Conservation (phyloP, 1,284 basidiomycete genomes). For the Ustilago shanxiensis region DNA sequence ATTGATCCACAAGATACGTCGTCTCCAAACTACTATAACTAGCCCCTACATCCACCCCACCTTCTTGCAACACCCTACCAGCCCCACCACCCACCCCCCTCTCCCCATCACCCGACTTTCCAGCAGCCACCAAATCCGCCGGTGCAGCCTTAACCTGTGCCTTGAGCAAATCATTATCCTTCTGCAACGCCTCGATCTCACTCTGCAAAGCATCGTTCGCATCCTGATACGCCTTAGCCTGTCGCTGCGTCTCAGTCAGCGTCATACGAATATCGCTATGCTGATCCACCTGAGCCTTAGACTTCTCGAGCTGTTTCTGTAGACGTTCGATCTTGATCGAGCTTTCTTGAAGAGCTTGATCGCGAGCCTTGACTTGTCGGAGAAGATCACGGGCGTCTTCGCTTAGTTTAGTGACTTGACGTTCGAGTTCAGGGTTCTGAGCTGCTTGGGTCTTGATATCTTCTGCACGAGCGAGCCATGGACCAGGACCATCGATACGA, state of each 20-base stretch:
- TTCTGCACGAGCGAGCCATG: conserved; percentile 89
- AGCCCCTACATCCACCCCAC: conserved; percentile 21
- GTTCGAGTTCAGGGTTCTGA: conserved; percentile 90
- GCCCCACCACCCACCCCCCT: background rate
- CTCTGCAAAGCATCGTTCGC: conserved; percentile 91
- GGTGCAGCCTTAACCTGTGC: conserved; percentile 69
- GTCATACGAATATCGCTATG: conserved; percentile 85
- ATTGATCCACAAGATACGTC: conserved; percentile 72
- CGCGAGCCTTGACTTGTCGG: conserved; percentile 80
- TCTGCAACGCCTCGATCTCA: conserved; percentile 86
- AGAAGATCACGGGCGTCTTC: conserved; percentile 90
- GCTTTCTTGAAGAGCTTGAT: conserved; percentile 89
- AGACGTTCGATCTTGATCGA: conserved; percentile 93
- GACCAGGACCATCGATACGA: conserved; percentile 70
- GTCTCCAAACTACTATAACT: conserved; percentile 51
- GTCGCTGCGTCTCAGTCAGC: conserved; percentile 82
- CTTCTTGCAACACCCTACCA: conserved; percentile 5
- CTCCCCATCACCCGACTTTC: conserved; percentile 12
- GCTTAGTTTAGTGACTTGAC: conserved; percentile 83
- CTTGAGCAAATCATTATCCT: conserved; percentile 87
- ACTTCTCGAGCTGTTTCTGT: conserved; percentile 88
- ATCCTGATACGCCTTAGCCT: conserved; percentile 89
- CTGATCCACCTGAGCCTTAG: conserved; percentile 84
- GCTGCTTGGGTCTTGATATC: conserved; percentile 85
- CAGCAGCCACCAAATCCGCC: conserved; percentile 1